These are phyloP conservation scores for Cercospora sp. DNA, from an alignment of 2,329 filamentous ascomycete species.

Conservation along the genomic window DNA sequence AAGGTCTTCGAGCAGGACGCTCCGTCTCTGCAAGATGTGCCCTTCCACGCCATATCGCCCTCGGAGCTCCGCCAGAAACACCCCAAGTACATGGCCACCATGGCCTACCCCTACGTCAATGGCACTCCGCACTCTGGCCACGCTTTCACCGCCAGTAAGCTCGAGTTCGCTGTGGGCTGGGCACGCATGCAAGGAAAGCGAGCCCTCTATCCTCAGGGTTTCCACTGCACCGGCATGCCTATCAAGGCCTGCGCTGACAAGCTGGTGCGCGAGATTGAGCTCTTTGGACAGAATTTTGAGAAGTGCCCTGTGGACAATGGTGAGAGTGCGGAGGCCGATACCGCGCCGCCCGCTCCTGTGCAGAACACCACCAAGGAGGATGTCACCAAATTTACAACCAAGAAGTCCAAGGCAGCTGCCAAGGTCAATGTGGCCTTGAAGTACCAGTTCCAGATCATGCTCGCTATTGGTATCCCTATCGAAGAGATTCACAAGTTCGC, in stretches of 20 bases:
- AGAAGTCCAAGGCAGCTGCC: constrained; percentile 86
- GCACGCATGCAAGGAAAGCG: constrained; percentile 88
- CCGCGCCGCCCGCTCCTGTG: constrained; percentile 54
- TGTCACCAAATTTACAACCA: constrained; percentile 84
- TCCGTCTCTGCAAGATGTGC: constrained; percentile 74
- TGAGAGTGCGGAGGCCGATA: constrained; percentile 48
- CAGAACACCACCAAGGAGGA: constrained; percentile 71
- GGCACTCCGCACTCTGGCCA: constrained; percentile 83
- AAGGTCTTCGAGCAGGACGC: constrained; percentile 83
- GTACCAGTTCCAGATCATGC: constrained; percentile 95
- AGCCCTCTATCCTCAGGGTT: constrained; percentile 85
- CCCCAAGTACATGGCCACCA: constrained; percentile 88
- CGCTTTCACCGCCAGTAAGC: constrained; percentile 86
- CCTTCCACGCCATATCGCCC: constrained; percentile 70
- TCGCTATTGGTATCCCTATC: constrained; percentile 80
- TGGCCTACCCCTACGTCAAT: constrained; percentile 82
- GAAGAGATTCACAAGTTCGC: constrained; percentile 93
- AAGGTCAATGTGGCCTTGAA: constrained; percentile 86
- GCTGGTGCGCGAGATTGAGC: constrained; percentile 80
- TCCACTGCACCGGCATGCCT: constrained; percentile 95
- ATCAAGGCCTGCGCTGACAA: constrained; percentile 98
- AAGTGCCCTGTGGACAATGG: constrained; percentile 64
- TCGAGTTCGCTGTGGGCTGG: constrained; percentile 87
- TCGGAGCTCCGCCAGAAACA: constrained; percentile 74
- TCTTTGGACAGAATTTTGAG: constrained; percentile 86